Evolutionary conservation across 2,329 filamentous ascomycete genomes (phyloP).

Genomic region (Xylariaceae sp.): DNA sequence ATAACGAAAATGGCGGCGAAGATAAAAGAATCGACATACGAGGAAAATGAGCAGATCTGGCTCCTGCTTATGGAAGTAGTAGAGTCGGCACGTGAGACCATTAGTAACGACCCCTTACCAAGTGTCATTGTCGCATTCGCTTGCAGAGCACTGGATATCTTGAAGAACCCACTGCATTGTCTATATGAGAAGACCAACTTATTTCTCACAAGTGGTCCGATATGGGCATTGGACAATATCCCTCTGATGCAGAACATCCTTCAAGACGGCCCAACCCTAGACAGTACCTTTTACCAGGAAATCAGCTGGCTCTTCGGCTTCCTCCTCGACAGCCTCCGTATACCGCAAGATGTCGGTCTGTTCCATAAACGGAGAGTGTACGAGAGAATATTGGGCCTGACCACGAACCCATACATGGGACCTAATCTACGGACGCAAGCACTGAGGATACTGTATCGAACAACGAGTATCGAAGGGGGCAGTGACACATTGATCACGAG

Average conservation of each 20-base stretch:
- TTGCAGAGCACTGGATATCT: constrained; percentile 61
- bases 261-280: constrained; percentile 41
- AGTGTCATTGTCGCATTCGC: constrained; percentile 75
- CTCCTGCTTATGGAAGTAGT: constrained; percentile 74
- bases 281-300: constrained; percentile 28
- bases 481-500: constrained; percentile 29
- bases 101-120: constrained; percentile 58
- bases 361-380: constrained; percentile 40
- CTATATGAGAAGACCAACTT: constrained; percentile 84
- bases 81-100: constrained; percentile 61
- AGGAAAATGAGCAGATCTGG: constrained; percentile 74
- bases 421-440: constrained; percentile 22
- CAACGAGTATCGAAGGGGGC: constrained; percentile 24
- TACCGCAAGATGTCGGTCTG: constrained; percentile 23
- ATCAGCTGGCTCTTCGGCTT: constrained; percentile 28
- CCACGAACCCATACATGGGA: constrained; percentile 24
- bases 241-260: constrained; percentile 64
- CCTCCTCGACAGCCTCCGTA: constrained; percentile 26
- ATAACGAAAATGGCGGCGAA: constrained; percentile 62
- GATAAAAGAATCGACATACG: constrained; percentile 64
- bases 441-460: constrained; percentile 24
- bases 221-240: constrained; percentile 71
- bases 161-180: constrained; percentile 72
- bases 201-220: constrained; percentile 73
- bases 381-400: constrained; percentile 42